A percentile compares a stretch with the other conserved stretches of the same genome.
Evolutionary conservation across 2,329 filamentous ascomycete genomes (phyloP).

Genomic region (Trichoderma pleuroti): DNA sequence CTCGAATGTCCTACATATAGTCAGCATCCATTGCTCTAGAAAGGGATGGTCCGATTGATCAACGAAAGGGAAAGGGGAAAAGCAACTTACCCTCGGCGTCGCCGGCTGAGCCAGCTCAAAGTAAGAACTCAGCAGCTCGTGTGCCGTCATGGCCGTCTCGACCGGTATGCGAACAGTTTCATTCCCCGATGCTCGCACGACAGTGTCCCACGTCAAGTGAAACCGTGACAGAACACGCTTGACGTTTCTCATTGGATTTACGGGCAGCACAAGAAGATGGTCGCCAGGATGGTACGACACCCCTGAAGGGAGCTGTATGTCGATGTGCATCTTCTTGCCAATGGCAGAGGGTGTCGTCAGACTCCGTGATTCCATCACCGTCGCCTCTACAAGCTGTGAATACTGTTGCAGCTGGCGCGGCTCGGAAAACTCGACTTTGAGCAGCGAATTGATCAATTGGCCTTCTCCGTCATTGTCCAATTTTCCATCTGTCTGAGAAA

Average conservation of each 20-base stretch:
- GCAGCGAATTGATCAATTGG: conserved; percentile 28
- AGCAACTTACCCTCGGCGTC: conserved; percentile 53
- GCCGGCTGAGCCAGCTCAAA: conserved; percentile 67
- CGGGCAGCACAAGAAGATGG: conserved; percentile 65
- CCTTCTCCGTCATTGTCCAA: conserved; percentile 21
- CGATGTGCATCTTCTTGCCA: conserved; percentile 54
- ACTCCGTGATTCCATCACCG: conserved; percentile 49
- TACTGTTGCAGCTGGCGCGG: conserved; percentile 53
- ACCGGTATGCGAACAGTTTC: conserved; percentile 48
- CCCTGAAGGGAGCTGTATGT: conserved; percentile 59
- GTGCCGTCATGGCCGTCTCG: conserved; percentile 52
- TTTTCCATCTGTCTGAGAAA: conserved; percentile 43
- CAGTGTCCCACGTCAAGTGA: conserved; percentile 60
- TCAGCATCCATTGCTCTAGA: conserved; percentile 11
- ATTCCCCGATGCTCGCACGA: conserved; percentile 46
- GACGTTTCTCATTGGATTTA: conserved; percentile 59
- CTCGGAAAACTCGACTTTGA: conserved; percentile 44
- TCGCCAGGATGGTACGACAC: conserved; percentile 64
- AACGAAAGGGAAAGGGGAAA: neutral
- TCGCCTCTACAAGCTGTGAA: conserved; percentile 57
- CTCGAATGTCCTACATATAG: conserved; percentile 31
- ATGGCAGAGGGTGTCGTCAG: conserved; percentile 46
- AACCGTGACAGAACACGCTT: conserved; percentile 60
- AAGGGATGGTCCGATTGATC: too few species aligned
- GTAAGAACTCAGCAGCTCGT: conserved; percentile 60